Evolutionary conservation across 1,284 basidiomycete genomes (phyloP), one percentile per base, ranked within the genome.

Genomic region (Ustilago curta): DNA sequence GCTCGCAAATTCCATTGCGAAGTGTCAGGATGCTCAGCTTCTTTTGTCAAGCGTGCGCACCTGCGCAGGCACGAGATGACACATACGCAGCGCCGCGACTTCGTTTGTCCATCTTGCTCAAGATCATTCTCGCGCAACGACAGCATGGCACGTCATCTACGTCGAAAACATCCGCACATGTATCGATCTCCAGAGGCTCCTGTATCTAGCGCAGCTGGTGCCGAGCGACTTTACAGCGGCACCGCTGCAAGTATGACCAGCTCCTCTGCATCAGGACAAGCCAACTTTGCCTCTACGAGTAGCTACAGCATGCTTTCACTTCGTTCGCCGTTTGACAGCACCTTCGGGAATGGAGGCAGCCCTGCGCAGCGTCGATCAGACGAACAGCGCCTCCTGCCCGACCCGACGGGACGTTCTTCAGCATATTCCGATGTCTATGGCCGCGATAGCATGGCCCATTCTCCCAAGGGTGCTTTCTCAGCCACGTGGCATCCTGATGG

Each of bases 11-110:
- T 70, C 27, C 63, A 57, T 19, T 75, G 72, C 63, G 59, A 65
- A 0, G 59, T 67, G 11, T 49, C 55, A 16, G 63, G 67, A 56
- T 75, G 72, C 64, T 56, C 62, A 18, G 72, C 72, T n/a, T 61
- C 72, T 1, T 75, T 75, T 37, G 60, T 70, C 50, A 75, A 75
- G 52, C 65, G 72, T 16, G 72, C 72, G 4, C 72, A 75, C 43
- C 44, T 75, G 42, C 67, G 72, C 16, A 11, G 72, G 23, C 72
- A 75, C 57, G 67, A 75, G 56, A 70, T 75, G 72, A 75, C 72
- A 19, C 72, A 75, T 35, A 70, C 72, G 0, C 67, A 64, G 39
- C 19, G 67, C 12, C 63, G 72, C 14, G 72, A 75, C 47, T 75
- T 70, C 27, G 29, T n/a, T 45, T 75, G 72, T 32, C 67, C 63